phyloP scores from a whole-genome alignment of 208 protist species.

The Trypanosoma platydactyli region DNA sequence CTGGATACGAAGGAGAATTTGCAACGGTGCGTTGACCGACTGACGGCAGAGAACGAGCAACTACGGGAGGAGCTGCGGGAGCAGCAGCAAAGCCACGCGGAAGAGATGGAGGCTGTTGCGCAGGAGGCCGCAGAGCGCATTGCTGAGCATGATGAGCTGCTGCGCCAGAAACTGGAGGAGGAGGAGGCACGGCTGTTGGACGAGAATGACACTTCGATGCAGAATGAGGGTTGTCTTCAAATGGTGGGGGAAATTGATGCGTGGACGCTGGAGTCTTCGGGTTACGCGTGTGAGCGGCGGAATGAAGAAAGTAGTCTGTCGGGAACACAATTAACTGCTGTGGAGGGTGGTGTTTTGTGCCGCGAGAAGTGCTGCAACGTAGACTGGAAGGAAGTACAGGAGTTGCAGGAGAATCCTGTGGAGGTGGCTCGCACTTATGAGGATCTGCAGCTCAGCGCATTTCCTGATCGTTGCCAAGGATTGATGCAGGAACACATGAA shows the following conservation, averaged over 20 bases:
- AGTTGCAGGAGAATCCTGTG: conserved; percentile 39
- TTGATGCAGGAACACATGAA: conserved; percentile 35
- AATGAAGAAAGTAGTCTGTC: conserved; percentile 41
- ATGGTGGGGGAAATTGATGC: conserved; percentile 40
- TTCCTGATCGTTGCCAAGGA: conserved; percentile 15
- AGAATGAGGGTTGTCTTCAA: conserved; percentile 48
- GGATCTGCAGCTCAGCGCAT: conserved; percentile 9
- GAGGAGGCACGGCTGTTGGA: conserved; percentile 26
- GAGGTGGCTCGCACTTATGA: conserved; percentile 38
- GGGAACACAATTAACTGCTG: conserved; percentile 38
- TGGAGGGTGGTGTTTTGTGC: conserved; percentile 52
- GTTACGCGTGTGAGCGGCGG: conserved; percentile 47
- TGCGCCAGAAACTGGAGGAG: conserved; percentile 38
- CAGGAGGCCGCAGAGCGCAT: conserved; percentile 54
- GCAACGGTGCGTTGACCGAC: conserved; percentile 8
- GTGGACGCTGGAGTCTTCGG: conserved; percentile 42
- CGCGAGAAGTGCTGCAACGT: conserved; percentile 44
- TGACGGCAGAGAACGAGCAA: conserved; percentile 11
- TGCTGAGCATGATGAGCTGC: conserved; percentile 46
- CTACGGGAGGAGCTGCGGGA: conserved; percentile 22
- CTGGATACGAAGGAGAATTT: background rate
- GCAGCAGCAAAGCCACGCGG: conserved; percentile 34
- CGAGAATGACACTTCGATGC: conserved; percentile 38
- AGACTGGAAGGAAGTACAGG: conserved; percentile 48
- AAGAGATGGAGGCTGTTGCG: conserved; percentile 53